Conservation (phyloP, 2,329 filamentous ascomycete species). For the Aspergillus ruber region DNA sequence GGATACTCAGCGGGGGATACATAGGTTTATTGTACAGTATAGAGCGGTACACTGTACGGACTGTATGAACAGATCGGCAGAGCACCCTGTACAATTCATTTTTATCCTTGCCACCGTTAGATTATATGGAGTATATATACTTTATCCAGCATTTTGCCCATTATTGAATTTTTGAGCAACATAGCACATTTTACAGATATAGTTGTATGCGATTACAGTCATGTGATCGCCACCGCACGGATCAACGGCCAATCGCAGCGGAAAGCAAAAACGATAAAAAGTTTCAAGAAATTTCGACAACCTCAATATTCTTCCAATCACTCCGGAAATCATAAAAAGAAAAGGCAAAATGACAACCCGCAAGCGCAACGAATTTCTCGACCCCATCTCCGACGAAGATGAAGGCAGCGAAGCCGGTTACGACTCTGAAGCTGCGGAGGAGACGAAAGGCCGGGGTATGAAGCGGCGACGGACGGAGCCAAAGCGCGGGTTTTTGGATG, state of each 20-base stretch:
- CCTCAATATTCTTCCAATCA: background rate
- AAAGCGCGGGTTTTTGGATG: slow-evolving; percentile 12
- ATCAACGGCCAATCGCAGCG: slow-evolving; percentile 8
- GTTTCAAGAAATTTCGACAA: background rate
- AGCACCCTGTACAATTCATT: too few species aligned
- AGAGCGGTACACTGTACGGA: too few species aligned
- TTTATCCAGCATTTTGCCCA: background rate
- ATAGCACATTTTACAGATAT: too few species aligned
- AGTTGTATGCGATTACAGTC: background rate
- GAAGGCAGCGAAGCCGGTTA: slow-evolving; percentile 38
- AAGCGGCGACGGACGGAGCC: slow-evolving; percentile 27
- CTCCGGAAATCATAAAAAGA: background rate
- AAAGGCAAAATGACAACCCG: slow-evolving; percentile 24
- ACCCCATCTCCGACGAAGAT: slow-evolving; percentile 31
- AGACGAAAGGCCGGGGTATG: slow-evolving; percentile 31
- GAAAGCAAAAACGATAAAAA: slow-evolving; percentile 6
- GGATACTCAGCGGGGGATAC: background rate
- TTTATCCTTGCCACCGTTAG: too few species aligned
- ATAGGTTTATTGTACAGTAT: background rate
- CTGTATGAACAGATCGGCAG: too few species aligned
- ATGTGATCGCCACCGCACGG: slow-evolving; percentile 6
- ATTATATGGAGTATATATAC: background rate
- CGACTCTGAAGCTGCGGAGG: slow-evolving; percentile 39
- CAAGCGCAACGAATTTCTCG: slow-evolving; percentile 35
- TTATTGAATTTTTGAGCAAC: too few species aligned